Percentiles rank a stretch among this genome's conserved stretches.
Evolutionary conservation across 2,329 filamentous ascomycete genomes (phyloP).

Genomic region (Penicillium sp.): DNA sequence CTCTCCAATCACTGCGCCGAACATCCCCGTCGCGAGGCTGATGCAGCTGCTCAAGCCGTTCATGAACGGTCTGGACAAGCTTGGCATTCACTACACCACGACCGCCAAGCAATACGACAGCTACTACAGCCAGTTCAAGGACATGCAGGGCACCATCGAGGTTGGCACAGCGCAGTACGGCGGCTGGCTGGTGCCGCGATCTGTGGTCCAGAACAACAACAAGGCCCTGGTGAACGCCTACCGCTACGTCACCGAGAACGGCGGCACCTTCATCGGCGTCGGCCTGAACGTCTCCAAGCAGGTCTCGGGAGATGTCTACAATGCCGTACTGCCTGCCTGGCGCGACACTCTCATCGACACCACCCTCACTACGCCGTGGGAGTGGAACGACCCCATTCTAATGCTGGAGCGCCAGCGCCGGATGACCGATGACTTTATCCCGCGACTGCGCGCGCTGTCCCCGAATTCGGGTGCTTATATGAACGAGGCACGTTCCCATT

Average conservation of each 20-base stretch:
- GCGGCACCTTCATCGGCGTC: slow-evolving; percentile 37
- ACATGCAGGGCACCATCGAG: slow-evolving; percentile 30
- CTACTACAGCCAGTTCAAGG: slow-evolving; percentile 34
- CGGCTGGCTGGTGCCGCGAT: slow-evolving; percentile 36
- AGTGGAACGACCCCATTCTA: slow-evolving; percentile 37
- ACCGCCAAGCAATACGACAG: slow-evolving; percentile 29
- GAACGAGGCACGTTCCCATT: too few species aligned
- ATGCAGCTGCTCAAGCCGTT: slow-evolving; percentile 48
- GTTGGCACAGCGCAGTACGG: slow-evolving; percentile 42
- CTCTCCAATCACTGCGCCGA: slow-evolving; percentile 49
- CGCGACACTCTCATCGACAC: slow-evolving; percentile 44
- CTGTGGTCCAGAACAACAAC: slow-evolving; percentile 33
- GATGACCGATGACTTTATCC: slow-evolving; percentile 43
- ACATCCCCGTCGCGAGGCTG: slow-evolving; percentile 46
- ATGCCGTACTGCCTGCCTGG: slow-evolving; percentile 45
- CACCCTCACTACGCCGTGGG: slow-evolving; percentile 38
- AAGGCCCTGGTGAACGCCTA: slow-evolving; percentile 30
- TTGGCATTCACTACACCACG: slow-evolving; percentile 34
- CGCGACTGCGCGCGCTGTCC: slow-evolving; percentile 35
- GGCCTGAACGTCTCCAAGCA: slow-evolving; percentile 39
- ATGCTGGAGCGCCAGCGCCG: slow-evolving; percentile 32
- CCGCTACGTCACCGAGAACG: slow-evolving; percentile 35
- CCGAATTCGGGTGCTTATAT: slow-evolving; percentile 31
- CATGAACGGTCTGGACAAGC: slow-evolving; percentile 37
- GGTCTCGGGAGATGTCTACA: slow-evolving; percentile 41